Percentiles rank a stretch among this genome's conserved stretches.
Evolutionary conservation across 768 basidiomycete species (phyloP).

Genomic region (Filobasidium floriforme): DNA sequence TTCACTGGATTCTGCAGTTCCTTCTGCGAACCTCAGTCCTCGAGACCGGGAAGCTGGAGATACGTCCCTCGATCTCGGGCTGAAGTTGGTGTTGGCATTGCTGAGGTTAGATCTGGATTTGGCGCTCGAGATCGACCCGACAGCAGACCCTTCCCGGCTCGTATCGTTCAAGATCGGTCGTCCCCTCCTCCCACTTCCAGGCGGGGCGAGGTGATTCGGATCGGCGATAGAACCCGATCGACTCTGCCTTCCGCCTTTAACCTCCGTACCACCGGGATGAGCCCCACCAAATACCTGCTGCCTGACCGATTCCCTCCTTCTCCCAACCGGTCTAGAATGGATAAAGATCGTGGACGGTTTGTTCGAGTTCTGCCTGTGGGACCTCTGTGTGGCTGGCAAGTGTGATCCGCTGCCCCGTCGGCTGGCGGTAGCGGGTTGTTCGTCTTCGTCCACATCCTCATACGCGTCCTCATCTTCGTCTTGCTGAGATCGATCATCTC

Average conservation of each 20-base stretch:
- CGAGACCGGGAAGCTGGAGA: conserved; percentile 20
- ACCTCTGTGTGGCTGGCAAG: no score
- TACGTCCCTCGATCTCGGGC: conserved; percentile 8
- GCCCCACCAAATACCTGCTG: conserved; percentile 8
- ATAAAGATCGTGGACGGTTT: conserved; percentile 16
- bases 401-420: no score
- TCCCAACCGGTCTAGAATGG: conserved; percentile 17
- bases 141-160: conserved; percentile 8
- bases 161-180: conserved; percentile 2
- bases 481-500: background rate
- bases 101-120: background rate
- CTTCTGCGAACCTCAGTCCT: conserved; percentile 37
- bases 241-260: background rate
- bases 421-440: no score
- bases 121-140: conserved; percentile 4
- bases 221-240: background rate
- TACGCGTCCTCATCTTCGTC: no score
- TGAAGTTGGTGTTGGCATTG: conserved; percentile 10
- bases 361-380: conserved; percentile 17
- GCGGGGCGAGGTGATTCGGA: background rate
- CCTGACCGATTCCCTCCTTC: conserved; percentile 11
- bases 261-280: background rate
- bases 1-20: conserved; percentile 30
- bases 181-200: background rate
- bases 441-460: no score